These are phyloP conservation scores for Kwoniella botswanensis DNA, from an alignment of 768 basidiomycete genomes.

Conservation along the genomic window DNA sequence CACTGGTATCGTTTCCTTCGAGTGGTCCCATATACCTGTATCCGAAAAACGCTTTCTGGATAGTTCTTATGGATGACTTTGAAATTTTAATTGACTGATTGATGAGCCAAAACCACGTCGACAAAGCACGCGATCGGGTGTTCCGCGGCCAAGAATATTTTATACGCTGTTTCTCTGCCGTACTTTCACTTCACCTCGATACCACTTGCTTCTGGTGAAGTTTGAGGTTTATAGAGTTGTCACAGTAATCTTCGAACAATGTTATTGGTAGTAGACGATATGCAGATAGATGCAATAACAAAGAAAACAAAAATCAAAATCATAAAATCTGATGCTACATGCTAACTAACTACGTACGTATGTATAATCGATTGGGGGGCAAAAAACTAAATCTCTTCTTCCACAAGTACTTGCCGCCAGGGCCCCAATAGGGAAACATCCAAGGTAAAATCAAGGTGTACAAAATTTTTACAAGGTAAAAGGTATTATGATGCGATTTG, in stretches of 20 bases:
- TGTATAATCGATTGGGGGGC: constrained; percentile 11
- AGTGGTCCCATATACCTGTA: background rate
- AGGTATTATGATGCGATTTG: no score
- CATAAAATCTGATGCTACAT: background rate
- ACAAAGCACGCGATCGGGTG: constrained; percentile 16
- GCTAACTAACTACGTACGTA: background rate
- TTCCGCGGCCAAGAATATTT: background rate
- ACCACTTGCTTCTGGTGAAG: background rate
- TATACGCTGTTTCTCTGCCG: no score
- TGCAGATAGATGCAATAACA: background rate
- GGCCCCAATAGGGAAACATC: constrained; percentile 16
- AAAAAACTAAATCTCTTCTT: background rate
- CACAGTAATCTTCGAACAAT: background rate
- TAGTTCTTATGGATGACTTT: background rate
- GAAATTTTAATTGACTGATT: background rate
- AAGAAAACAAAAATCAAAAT: background rate
- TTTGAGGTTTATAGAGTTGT: background rate
- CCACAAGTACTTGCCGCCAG: constrained; percentile 19
- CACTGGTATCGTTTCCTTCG: background rate
- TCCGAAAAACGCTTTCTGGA: background rate
- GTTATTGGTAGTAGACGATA: background rate
- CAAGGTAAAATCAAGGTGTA: background rate
- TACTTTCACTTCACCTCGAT: background rate
- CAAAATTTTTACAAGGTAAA: background rate
- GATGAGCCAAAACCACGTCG: constrained; percentile 7